These are phyloP conservation scores for Exobasidium rhododendri DNA, from an alignment of 1,284 basidiomycete genomes.

Conservation along the genomic window DNA sequence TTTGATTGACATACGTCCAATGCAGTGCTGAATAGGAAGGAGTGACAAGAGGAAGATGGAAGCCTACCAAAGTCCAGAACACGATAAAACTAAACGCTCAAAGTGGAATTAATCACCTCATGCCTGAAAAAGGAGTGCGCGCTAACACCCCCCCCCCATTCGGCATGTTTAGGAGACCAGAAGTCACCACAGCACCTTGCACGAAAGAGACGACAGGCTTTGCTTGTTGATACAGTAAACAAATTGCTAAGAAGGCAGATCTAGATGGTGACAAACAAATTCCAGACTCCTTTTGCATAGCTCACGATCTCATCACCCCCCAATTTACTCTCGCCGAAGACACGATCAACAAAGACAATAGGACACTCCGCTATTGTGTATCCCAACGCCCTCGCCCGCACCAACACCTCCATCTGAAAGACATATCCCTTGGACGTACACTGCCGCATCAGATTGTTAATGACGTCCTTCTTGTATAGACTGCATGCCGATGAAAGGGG, in stretches of 20 bases:
- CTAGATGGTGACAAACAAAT: conserved; percentile 58
- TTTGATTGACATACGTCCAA: neutral
- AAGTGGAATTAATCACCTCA: too few species aligned
- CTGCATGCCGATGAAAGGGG: conserved; percentile 55
- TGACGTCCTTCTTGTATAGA: conserved; percentile 71
- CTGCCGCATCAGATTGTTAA: conserved; percentile 75
- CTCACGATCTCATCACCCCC: conserved; percentile 81
- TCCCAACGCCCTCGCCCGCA: conserved; percentile 74
- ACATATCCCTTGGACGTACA: conserved; percentile 85
- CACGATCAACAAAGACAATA: conserved; percentile 87
- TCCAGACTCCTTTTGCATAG: conserved; percentile 83
- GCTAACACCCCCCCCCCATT: too few species aligned
- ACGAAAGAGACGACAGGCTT: too few species aligned
- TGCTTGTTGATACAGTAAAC: neutral
- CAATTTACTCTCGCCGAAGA: conserved; percentile 87
- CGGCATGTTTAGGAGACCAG: too few species aligned
- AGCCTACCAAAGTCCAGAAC: too few species aligned
- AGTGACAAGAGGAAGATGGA: too few species aligned
- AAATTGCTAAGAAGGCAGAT: too few species aligned
- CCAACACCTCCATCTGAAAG: conserved; percentile 97
- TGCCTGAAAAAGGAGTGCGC: too few species aligned
- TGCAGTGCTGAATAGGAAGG: neutral
- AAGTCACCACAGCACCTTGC: too few species aligned
- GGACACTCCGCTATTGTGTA: conserved; percentile 84
- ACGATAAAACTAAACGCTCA: too few species aligned